Base-by-base conservation (phyloP, 1,284 basidiomycete genomes). In the Malassezia yamatoensis region DNA sequence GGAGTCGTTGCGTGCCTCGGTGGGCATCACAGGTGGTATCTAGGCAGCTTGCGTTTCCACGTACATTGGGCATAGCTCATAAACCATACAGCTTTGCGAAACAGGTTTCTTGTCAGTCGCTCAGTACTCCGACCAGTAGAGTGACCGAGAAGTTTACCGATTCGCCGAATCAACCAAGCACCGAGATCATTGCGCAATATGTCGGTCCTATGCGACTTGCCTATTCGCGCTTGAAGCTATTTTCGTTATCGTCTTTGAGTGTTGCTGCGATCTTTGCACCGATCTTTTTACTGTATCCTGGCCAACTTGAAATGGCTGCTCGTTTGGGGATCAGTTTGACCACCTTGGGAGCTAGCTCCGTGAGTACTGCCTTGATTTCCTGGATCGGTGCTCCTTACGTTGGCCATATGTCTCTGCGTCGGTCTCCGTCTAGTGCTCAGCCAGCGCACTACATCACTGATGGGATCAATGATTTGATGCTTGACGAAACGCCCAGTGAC, bases 251-350 rank as follows among this genome's bases (percentile, higher is more conserved):
- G 40, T 88, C 87, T 1, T 80, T 90, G 48, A 80, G 80, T 5
- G 80, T 89, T 44, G 84, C 86, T n/a, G 76, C 79, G 50, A 78
- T 81, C 3, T 78, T 90, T 65, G 80, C 85, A 0, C 88, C 88
- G 1, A 81, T 90, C 75, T 82, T 91, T 55, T 84, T 90, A 72
- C 74, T 88, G 42, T 80, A 88, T 55, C 86, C 88, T 58, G 86
- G 85, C 6, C 81, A 81, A 24, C 79, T 91, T 13, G 85, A 86
- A 0, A 68, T 81, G 38, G 79, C 80, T 16, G 88, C 84, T 0
- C 82, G 87, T n/a, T 66, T 83, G 18, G 83, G 81, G 4, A 78
- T 91, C 44, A 83, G 82, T 1, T 77, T 78, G 12, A 84, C 85
- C 3, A 87, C 87, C 1, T 65, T 90, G 47, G 79, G 80, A 38